Base-by-base conservation (phyloP, 345 rosid species). In the Acer negundo region DNA sequence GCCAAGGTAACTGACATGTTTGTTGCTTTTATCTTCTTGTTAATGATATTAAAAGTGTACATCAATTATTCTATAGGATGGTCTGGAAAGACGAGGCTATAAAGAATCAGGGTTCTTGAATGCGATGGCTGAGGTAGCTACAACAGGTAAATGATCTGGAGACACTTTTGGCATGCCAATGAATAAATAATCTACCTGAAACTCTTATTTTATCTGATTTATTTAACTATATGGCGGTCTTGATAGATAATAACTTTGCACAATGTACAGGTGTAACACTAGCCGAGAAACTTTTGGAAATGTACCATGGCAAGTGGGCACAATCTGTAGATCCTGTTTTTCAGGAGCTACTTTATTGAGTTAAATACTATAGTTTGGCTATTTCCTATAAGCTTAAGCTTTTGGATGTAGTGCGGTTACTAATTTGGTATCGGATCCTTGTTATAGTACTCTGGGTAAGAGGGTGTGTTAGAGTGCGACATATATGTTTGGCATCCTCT, bases 101-200 rank as follows among this genome's bases (percentile, higher is more conserved):
- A 96, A 96, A 88, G 99, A 96, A 87, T 77, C 88, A 0, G 93
- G 95, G 10, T 94, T 96, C 90, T 83, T 96, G 83, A 92, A 96
- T 73, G 97, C 76, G 76, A 92, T 96, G 31, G 71, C 85, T 58
- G 95, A 94, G 79, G 95, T 96, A 80, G 98, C 90, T 77, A 84
- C 91, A 78, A 94, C 99, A 88, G 99, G 99, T 96, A 82, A 76
- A 58, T 62, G 23, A 17, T 63, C 17, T 9, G 28, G 42, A 38
- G 42, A 38, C 7, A 38, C 7, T 38, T 38, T 38, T 4, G 42
- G 42, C 42, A 38, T 38, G 42, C 42, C 28, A 26, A 26, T 26
- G 7, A 4, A 4, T 38, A 38, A 7, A 38, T 38, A 38, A 38
- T 38, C 42, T 38, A 6, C 42, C 5, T 38, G 6, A 38, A 7